Conservation (phyloP, 768 basidiomycete genomes). For the Tylopilus vinaceipallidus region DNA sequence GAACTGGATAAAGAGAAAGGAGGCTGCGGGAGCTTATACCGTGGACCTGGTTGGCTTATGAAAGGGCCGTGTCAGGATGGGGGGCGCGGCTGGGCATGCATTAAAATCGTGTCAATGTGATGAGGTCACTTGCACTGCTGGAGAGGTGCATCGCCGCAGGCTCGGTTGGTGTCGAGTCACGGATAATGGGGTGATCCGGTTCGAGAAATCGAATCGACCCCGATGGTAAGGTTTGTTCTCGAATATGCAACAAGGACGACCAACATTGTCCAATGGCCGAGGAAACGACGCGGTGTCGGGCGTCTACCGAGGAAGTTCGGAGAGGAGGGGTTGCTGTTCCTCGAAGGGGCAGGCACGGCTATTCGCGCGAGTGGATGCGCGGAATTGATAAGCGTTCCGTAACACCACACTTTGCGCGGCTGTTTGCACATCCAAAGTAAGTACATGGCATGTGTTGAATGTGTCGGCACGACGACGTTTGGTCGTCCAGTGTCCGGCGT, state of each 20-base stretch:
- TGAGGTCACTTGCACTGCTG: conserved; percentile 28
- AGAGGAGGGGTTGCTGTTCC: too few species aligned
- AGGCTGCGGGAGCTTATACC: conserved; percentile 14
- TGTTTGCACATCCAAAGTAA: conserved; percentile 1
- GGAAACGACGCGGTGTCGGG: neutral
- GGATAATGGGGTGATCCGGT: conserved; percentile 6
- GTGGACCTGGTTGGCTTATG: conserved; percentile 28
- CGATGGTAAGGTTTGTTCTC: too few species aligned
- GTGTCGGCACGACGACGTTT: neutral
- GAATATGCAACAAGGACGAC: neutral
- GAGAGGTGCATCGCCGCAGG: conserved; percentile 20
- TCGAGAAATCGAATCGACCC: conserved; percentile 12
- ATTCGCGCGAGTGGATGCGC: conserved; percentile 2
- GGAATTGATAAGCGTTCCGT: conserved; percentile 1
- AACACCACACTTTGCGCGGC: neutral
- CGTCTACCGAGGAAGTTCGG: conserved; percentile 1
- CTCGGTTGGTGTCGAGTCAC: conserved; percentile 11
- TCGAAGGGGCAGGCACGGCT: conserved; percentile 11
- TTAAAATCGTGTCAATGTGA: conserved; percentile 30
- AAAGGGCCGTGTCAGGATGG: conserved; percentile 20
- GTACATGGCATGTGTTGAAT: too few species aligned
- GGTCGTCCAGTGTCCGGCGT: neutral
- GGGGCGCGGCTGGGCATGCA: conserved; percentile 29
- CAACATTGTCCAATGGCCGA: conserved; percentile 1
- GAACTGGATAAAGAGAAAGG: neutral